Percentiles rank a stretch among this genome's conserved stretches.
phyloP scores from a whole-genome alignment of 1,284 basidiomycete species.

The Termitomyces sp. region DNA sequence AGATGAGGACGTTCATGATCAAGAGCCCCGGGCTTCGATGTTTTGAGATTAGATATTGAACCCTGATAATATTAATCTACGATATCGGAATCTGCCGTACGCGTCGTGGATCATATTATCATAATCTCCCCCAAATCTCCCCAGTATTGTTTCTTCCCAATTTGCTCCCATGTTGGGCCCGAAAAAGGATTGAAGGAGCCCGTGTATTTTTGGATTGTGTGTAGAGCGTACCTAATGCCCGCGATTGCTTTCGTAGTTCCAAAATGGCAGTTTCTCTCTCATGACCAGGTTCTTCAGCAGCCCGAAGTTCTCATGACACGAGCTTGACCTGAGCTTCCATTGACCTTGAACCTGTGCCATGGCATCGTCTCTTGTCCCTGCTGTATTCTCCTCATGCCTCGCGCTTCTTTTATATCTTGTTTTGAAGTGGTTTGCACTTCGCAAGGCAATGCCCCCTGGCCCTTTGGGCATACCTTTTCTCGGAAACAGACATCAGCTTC shows the following conservation, averaged over 20 bases:
- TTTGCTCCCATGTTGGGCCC: too few species aligned
- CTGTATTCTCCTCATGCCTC: conserved; percentile 5
- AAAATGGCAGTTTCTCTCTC: neutral
- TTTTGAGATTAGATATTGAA: neutral
- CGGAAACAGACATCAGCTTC: conserved; percentile 45
- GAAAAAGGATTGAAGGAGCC: neutral
- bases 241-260: neutral
- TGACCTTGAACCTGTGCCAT: neutral
- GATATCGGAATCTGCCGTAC: neutral
- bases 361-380: neutral
- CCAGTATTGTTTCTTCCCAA: too few species aligned
- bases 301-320: neutral
- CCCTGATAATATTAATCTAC: neutral
- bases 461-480: conserved; percentile 39
- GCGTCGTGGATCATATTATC: too few species aligned
- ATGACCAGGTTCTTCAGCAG: too few species aligned
- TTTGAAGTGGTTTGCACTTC: conserved; percentile 22
- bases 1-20: conserved; percentile 76
- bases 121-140: too few species aligned
- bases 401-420: conserved; percentile 9
- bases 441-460: conserved; percentile 37
- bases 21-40: neutral
- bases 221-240: neutral
- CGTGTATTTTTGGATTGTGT: neutral
- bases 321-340: neutral